Evolutionary conservation across 805 yeast species (phyloP), one percentile per base, ranked within the genome.

Genomic region (Zygoascus bituminiphila): DNA sequence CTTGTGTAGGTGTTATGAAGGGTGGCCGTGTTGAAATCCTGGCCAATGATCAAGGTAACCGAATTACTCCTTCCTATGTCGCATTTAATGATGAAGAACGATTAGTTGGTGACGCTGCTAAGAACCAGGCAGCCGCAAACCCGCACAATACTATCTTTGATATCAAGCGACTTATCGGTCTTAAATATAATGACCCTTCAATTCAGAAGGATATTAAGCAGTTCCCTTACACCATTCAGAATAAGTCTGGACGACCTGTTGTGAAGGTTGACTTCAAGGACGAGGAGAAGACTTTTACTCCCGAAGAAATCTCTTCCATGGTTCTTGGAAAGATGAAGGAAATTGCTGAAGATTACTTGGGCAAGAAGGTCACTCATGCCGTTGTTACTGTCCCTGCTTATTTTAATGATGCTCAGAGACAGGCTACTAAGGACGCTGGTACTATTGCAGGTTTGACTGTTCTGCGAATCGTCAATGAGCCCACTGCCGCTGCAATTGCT

Each of bases 401-500:
- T 72, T 86, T 86, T 76, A 87, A 85, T 67, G 95, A 86, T 72
- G 91, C 95, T 53, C 95, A 86, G 73, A 82, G 94, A 73, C 95
- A 86, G 70, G 95, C 95, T 57, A 86, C 95, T 51, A 86, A 86
- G 74, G 94, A 86, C 67, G 95, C 95, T 40, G 95, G 95, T 75
- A 78, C 83, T 53, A 86, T 86, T 75, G 94, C 95, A 44, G 95
- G 95, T 61, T 75, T 86, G 66, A 85, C 83, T 66, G 87, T 86
- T 55, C 74, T 86, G 69, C 82, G 95, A 76, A 86, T 86, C 60
- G 91, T 86, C 54, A 86, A 86, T 67, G 95, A 86, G 75, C 95
- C 95, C 61, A 88, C 97, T 52, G 96, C 97, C 43, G 97, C 97
- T 57, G 97, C 97, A 44, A 85, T 88, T 69, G 97, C 97, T 53